Evolutionary conservation across 192 early-diverging fungal species (phyloP).

Genomic region (Linnemannia hyalina): DNA sequence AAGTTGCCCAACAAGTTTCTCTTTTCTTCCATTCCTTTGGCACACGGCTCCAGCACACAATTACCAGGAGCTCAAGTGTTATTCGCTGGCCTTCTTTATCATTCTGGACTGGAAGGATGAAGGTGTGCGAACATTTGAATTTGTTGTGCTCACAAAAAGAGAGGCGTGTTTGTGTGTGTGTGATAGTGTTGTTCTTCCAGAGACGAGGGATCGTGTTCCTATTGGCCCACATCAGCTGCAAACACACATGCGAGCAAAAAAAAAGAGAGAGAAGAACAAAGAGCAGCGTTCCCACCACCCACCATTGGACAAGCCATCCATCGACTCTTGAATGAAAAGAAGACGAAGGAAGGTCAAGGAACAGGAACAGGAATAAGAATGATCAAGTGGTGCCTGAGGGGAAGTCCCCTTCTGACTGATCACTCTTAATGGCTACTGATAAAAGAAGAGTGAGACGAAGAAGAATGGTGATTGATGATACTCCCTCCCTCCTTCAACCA

Average conservation of each 20-base stretch:
- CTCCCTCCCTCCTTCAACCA: not conserved
- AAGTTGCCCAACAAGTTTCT: not conserved
- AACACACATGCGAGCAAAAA: slow-evolving; percentile 19
- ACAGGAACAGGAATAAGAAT: not conserved
- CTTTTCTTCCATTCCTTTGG: not conserved
- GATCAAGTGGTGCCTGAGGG: not conserved
- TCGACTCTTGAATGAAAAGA: not conserved
- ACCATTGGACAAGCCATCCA: too few species aligned
- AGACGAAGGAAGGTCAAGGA: not conserved
- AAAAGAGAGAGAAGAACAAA: not conserved
- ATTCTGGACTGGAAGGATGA: not conserved
- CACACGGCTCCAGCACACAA: not conserved
- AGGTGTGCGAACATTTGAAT: slow-evolving; percentile 11
- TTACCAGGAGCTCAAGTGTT: not conserved
- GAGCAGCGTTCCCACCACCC: not conserved
- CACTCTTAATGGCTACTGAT: not conserved
- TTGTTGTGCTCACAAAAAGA: slow-evolving; percentile 8
- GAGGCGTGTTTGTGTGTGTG: slow-evolving; percentile 1
- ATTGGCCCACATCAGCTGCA: slow-evolving; percentile 23
- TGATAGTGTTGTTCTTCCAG: not conserved
- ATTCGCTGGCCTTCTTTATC: not conserved
- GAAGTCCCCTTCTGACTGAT: not conserved
- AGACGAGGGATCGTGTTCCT: slow-evolving; percentile 26
- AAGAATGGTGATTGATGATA: not conserved
- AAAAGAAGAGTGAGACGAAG: not conserved